Base-by-base conservation (phyloP, 1,139 yeast species). In the Protomyces macrosporus region DNA sequence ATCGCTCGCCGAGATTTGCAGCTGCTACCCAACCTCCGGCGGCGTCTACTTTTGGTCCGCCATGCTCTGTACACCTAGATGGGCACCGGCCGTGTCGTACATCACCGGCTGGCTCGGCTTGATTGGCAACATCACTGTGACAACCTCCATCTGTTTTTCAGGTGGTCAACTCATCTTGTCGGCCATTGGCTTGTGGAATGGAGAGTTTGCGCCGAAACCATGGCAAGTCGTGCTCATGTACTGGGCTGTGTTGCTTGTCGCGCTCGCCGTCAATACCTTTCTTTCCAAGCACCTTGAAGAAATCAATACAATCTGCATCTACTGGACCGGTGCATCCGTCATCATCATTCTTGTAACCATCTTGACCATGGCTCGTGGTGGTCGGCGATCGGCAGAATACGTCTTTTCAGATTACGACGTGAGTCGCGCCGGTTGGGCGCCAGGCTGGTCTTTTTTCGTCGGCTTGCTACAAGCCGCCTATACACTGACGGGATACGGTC, bases 401-500 rank as follows among this genome's bases (percentile, higher is more conserved):
- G 63, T 60, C 16, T 60, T 60, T 32, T 45, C 58, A 2, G 39
- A 60, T n/a, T 60, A 39, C 36, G 63, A 60, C 32, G 52, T 58
- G 12, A 40, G 53, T 14, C 63, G 58, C 4, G 45, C 63, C 5
- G 63, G 63, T 2, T 60, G 63, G 63, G 57, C 52, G 10, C 63
- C 63, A 9, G 63, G 63, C 14, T 60, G 63, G 63, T 53, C 63
- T 6, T 60, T 71, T 45, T 66, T 71, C 33, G 67, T 88, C 52
- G 95, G 95, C 0, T 80, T 88, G 64, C 90, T 87, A 72, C 87
- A 88, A 69, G 84, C 91, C 0, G 85, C 88, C 48, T 87, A 87
- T 73, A 87, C 95, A 33, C 78, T 88, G 70, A 88, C 89, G 66
- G 95, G 95, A 0, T 88, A 86, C 72, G 93, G 93, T 33, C 85